Evolutionary conservation across 164 flowering plant species (phyloP), one percentile per base, ranked within the genome.

Genomic region (Santalum album): DNA sequence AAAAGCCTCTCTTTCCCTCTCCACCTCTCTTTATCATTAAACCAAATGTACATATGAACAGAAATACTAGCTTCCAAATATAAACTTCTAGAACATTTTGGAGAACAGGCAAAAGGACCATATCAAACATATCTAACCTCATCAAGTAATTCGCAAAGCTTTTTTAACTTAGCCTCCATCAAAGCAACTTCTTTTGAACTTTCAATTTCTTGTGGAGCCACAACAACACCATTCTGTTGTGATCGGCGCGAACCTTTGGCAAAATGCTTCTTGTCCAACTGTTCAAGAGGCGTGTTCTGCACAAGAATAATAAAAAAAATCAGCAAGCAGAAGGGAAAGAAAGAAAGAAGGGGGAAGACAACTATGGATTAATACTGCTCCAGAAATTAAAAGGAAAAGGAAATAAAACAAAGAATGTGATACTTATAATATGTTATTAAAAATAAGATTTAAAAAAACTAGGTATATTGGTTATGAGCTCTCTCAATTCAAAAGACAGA

Each of bases 231-330:
- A 75, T 81, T 82, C 51, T 75, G 78, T 55, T 65, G 79, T 18
- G 61, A 22, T 1, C 48, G 54, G 49, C 70, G 84, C n/a, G 79
- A 61, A 49, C 79, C 84, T 70, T 87, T 94, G 4, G 83, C 87
- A 74, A 94, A 94, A 75, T 94, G 96, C 57, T 94, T 94, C 63
- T 56, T 78, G 71, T 90, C 99, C 71, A 94, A 65, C 66, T 83
- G 66, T 38, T 82, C 95, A 53, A 94, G 75, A 65, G 99, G 89
- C 6, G 86, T 83, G 54, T 90, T 36, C 99, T 94, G 87, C 64
- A 72, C 44, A 50, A 36, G 62, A 51, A 20, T 48, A 58, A 59
- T 0, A 52, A 54, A 40, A 38, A 25, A n/a, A n/a, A 46, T 46
- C 0, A 19, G 23, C 7, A 46, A n/a, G 42, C 17, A 38, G 2